phyloP scores from a whole-genome alignment of 148 eudicot genomes.

The Cornus controversa region DNA sequence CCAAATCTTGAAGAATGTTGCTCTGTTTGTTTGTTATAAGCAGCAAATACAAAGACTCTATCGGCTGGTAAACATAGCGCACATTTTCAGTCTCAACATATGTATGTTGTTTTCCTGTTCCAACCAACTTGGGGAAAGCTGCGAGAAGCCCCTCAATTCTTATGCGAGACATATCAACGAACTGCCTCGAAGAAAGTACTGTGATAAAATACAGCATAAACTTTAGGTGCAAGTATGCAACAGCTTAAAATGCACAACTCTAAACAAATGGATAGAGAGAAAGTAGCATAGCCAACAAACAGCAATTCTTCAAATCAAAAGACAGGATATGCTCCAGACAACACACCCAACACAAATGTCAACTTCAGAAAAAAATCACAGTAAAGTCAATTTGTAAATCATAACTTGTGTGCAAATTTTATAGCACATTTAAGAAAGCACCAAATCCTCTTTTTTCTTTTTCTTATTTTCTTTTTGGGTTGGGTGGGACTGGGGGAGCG shows the following conservation, averaged over 20 bases:
- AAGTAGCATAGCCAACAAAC: background rate
- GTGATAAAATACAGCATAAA: conserved; percentile 10
- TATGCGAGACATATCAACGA: conserved; percentile 88
- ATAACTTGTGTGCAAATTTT: no score
- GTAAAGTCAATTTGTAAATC: background rate
- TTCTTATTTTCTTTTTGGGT: no score
- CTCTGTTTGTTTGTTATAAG: conserved; percentile 95
- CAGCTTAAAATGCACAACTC: background rate
- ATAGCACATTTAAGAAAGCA: no score
- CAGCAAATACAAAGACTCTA: conserved; percentile 77
- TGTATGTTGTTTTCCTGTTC: conserved; percentile 97
- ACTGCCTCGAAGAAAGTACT: conserved; percentile 94
- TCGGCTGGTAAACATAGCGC: conserved; percentile 96
- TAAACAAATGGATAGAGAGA: background rate
- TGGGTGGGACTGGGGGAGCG: no score
- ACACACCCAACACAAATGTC: background rate
- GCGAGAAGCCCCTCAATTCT: conserved; percentile 92
- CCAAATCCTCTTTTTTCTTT: no score
- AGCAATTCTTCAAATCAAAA: background rate
- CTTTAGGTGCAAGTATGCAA: background rate
- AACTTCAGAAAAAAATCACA: no score
- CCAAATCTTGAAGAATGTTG: conserved; percentile 98
- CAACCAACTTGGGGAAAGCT: conserved; percentile 94
- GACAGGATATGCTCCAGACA: background rate
- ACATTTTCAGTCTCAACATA: conserved; percentile 98